Base-by-base conservation (phyloP, 2,329 filamentous ascomycete genomes). In the Apiospora kogelbergensis region DNA sequence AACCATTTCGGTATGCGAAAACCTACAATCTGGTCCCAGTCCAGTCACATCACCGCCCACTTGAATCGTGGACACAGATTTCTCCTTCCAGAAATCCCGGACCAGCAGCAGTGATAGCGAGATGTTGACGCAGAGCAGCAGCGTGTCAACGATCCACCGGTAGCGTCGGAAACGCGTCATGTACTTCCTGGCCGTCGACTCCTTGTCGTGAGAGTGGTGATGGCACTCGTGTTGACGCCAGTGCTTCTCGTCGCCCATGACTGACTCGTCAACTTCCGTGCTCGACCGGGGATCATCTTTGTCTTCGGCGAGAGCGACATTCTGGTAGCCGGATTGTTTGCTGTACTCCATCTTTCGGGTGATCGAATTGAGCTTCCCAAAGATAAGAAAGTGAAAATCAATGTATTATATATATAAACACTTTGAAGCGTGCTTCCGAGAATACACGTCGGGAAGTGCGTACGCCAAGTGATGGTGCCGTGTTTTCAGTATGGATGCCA, bases 21-120 rank as follows among this genome's bases (percentile, higher is more conserved):
- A 71, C 74, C 60, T 70, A 79, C 78, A 76, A 24, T 73, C 72
- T n/a, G 78, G 79, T 20, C 76, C 77, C 17, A 79, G 76, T 22
- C 80, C 80, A 7, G 78, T 81, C 63, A 80, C 76, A 69, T 81
- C 80, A 1, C 77, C 76, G 1, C 78, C 79, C 41, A 81, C 76
- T 40, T 82, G 78, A 73, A 76, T 41, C 72, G 69, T 67, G 74
- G 76, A 30, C 65, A 68, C 15, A 68, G 66, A 68, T 13, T 69
- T 66, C 46, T 75, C 67, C 65, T 69, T 69, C 44, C 72, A 70
- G 69, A 78, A 76, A 67, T 80, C 74, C 41, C 73, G 71, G 13
- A 79, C 57, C 42, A 81, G 44, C n/a, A 74, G 48, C 22, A 69
- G 41, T 13, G 40, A 46, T 11, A 80, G 65, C 3, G 67, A 74